These are phyloP conservation scores for Triglochin maritima DNA, from an alignment of 106 monocot genomes.

Conservation along the genomic window DNA sequence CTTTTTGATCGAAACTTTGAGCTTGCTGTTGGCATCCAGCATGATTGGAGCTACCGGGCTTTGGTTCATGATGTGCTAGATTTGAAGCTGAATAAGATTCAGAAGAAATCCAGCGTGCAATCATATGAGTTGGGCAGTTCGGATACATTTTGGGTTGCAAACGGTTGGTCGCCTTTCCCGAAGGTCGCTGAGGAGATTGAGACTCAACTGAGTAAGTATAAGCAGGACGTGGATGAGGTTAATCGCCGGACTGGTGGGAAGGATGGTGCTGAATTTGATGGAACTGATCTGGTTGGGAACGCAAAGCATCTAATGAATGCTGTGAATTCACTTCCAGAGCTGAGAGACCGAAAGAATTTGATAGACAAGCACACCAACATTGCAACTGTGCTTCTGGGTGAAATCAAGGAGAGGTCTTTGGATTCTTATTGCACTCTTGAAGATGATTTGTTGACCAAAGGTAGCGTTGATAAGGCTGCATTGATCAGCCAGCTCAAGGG, in stretches of 20 bases:
- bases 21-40: conserved; percentile 79
- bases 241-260: conserved; percentile 67
- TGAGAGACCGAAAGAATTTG: conserved; percentile 87
- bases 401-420: conserved; percentile 80
- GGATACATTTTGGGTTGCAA: conserved; percentile 71
- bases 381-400: conserved; percentile 67
- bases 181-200: conserved; percentile 98
- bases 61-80: conserved; percentile 77
- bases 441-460: conserved; percentile 72
- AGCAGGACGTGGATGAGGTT: conserved; percentile 89
- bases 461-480: conserved; percentile 41
- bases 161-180: conserved; percentile 77
- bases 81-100: conserved; percentile 57
- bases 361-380: conserved; percentile 92
- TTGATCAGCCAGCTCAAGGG: conserved; percentile 60
- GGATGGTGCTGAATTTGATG: conserved; percentile 68
- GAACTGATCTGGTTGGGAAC: conserved; percentile 80
- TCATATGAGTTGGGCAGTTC: conserved; percentile 64
- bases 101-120: conserved; percentile 37
- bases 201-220: conserved; percentile 74
- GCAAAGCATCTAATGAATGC: conserved; percentile 87
- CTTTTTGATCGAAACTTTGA: conserved; percentile 91
- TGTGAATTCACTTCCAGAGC: conserved; percentile 87
- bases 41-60: conserved; percentile 85
- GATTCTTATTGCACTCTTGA: conserved; percentile 79